Percentiles rank a stretch among this genome's conserved stretches.
phyloP scores from a whole-genome alignment of 306 rosid species.

The Cucurbita ficifolia region DNA sequence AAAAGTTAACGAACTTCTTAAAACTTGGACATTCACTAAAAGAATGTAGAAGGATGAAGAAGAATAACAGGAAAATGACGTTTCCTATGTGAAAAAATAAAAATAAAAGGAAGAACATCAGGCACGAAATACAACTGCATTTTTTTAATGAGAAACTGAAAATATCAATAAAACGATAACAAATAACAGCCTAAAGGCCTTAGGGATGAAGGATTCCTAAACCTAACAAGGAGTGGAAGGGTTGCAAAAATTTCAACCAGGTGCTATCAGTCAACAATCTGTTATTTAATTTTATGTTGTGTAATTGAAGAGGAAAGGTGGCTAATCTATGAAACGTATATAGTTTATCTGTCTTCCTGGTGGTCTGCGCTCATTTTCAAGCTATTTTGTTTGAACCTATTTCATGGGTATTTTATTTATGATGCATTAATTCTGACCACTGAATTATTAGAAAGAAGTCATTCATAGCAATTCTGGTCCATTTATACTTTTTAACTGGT shows the following conservation, averaged over 20 bases:
- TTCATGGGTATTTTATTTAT: neutral
- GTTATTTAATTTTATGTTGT: neutral
- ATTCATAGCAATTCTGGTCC: neutral
- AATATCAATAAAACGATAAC: neutral
- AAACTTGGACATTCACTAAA: neutral
- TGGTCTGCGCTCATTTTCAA: neutral
- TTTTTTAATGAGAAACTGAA: too few species aligned
- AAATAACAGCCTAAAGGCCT: neutral
- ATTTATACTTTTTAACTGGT: neutral
- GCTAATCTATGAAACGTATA: neutral
- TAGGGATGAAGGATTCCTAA: neutral
- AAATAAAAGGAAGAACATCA: neutral
- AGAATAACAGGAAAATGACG: neutral
- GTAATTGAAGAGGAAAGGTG: neutral
- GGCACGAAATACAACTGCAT: neutral
- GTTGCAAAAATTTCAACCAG: neutral
- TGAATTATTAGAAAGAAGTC: neutral
- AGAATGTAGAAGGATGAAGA: neutral
- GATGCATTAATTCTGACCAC: neutral
- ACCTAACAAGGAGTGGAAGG: neutral
- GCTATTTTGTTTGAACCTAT: neutral
- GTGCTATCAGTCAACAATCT: neutral
- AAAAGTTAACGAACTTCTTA: neutral
- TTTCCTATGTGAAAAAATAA: neutral
- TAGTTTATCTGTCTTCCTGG: neutral